Evolutionary conservation across 2,329 filamentous ascomycete genomes (phyloP), one percentile per base, ranked within the genome.

Genomic region (Daldinia sp.): DNA sequence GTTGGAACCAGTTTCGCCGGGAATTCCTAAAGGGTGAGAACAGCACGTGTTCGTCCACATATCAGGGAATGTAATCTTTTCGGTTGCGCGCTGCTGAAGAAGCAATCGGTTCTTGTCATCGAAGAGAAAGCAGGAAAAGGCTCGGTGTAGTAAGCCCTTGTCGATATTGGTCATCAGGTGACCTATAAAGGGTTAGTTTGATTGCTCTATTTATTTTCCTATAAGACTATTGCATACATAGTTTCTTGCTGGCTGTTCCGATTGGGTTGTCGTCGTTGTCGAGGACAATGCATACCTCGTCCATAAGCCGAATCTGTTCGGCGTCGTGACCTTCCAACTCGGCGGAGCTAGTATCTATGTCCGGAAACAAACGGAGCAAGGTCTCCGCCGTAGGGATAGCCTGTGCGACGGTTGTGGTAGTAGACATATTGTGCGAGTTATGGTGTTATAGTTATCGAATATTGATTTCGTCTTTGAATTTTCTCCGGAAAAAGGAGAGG

Each of bases 11-110:
- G 93, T 96, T 86, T 99, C 95, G 68, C 90, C 90, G 7, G 95
- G 91, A 69, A 97, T 91, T 57, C 92, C 92, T 64, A 99, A 85
- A 4, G 95, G 95, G 79, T 99, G 95, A 35, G 95, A 99, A 84
- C 95, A 99, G 85, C 95, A 99, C 29, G 95, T 99, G 81, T 99
- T 99, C 68, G 95, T 99, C 95, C 95, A 99, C 90, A 97, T 94
- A 77, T 97, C 93, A 49, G 95, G 94, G 81, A 99, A 99, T 5
- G 95, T 99, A 76, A 99, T 99, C 84, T 99, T 99, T 82, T 98
- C 94, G 37, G 89, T 83, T 25, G 95, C 95, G 70, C 95, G 91
- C 83, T 98, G 95, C 81, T 99, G 95, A 52, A 99, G 88, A 43
- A 99, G 90, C 63, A 98, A 84, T 72, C 93, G 90, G 79, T 97